Evolutionary conservation across 495 filamentous ascomycete genomes (phyloP).

Genomic region (Aspergillus taichungensis): DNA sequence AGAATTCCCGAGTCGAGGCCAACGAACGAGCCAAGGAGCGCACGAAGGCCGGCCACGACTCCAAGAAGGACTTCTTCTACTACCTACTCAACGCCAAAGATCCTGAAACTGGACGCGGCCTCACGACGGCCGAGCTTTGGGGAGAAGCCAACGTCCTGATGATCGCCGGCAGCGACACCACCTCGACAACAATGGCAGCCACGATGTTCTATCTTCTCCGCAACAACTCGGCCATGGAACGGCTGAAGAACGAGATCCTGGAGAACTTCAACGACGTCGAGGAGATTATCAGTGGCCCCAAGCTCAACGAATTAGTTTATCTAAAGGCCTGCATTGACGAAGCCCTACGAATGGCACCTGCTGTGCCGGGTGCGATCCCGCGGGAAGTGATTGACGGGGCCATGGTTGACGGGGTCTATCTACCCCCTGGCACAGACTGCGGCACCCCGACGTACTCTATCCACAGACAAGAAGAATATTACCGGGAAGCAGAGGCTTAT

Average conservation of each 20-base stretch:
- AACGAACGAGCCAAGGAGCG: conserved; percentile 45
- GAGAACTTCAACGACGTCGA: conserved; percentile 24
- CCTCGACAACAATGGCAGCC: conserved; percentile 47
- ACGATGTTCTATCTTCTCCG: conserved; percentile 56
- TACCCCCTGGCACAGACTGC: conserved; percentile 44
- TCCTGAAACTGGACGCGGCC: conserved; percentile 53
- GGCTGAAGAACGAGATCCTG: conserved; percentile 44
- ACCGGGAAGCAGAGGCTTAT: conserved; percentile 39
- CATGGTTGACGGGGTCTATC: conserved; percentile 41
- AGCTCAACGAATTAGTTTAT: conserved; percentile 33
- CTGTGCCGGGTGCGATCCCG: conserved; percentile 47
- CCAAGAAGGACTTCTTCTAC: conserved; percentile 57
- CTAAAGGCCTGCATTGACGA: conserved; percentile 51
- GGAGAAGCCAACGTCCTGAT: conserved; percentile 59
- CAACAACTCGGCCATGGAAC: conserved; percentile 34
- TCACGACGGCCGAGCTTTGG: conserved; percentile 59
- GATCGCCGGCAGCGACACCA: conserved; percentile 51
- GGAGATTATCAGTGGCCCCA: conserved; percentile 33
- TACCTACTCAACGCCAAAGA: conserved; percentile 51
- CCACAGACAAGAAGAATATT: conserved; percentile 49
- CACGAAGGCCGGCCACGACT: conserved; percentile 38
- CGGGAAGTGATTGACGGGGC: conserved; percentile 50
- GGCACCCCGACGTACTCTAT: conserved; percentile 47
- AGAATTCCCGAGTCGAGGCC: conserved; percentile 49
- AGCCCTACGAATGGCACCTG: conserved; percentile 53